Percentiles rank a stretch among this genome's conserved stretches.
Conservation (phyloP, 1,284 basidiomycete species). For the Ceratorhiza oryzae-sativae region DNA sequence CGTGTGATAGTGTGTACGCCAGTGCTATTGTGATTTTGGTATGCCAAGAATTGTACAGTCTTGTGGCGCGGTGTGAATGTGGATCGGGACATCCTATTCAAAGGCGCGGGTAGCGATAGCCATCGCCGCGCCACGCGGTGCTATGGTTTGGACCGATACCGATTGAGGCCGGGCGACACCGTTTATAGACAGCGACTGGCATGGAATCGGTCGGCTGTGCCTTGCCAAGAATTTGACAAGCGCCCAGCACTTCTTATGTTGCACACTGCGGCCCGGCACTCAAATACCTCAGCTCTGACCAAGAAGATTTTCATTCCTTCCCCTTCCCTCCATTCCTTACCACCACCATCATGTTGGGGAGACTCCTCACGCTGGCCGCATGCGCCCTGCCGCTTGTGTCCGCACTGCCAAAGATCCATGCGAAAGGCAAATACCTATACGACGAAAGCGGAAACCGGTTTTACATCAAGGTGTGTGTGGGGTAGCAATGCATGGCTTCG, state of each 20-base stretch:
- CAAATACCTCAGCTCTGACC: too few relatives aligned
- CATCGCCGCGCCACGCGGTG: too few relatives aligned
- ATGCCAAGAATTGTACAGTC: slow-evolving; percentile 23
- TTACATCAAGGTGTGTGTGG: slow-evolving; percentile 71
- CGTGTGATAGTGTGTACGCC: slow-evolving; percentile 36
- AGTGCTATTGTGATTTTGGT: slow-evolving; percentile 8
- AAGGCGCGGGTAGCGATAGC: neutral
- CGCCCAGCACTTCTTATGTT: neutral
- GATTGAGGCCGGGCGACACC: too few relatives aligned
- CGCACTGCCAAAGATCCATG: slow-evolving; percentile 65
- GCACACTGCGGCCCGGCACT: neutral
- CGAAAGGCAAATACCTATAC: slow-evolving; percentile 82
- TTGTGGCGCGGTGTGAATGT: neutral
- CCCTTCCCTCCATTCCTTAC: neutral
- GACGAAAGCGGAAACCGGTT: slow-evolving; percentile 74
- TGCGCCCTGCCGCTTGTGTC: slow-evolving; percentile 16
- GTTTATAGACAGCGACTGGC: neutral
- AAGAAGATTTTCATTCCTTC: neutral
- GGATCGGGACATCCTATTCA: neutral
- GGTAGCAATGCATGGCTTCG: neutral
- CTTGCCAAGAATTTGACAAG: slow-evolving; percentile 8
- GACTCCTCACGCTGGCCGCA: slow-evolving; percentile 24
- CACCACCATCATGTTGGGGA: slow-evolving; percentile 20
- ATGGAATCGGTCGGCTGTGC: neutral
- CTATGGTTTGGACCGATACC: neutral